phyloP scores from a whole-genome alignment of 2,329 filamentous ascomycete species.

The Calonectria hawksworthii region DNA sequence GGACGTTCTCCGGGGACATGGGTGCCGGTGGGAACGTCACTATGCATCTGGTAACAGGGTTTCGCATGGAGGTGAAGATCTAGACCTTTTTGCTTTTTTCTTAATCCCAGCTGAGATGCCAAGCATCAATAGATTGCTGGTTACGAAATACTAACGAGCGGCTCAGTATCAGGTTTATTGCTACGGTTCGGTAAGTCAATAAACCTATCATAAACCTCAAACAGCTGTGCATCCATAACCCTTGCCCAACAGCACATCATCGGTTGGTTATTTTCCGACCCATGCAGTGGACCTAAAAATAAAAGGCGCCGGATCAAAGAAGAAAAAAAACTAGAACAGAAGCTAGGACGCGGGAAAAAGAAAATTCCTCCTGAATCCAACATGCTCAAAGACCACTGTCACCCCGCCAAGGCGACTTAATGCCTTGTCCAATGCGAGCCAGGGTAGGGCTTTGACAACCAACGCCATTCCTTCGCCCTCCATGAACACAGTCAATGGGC shows the following conservation, averaged over 20 bases:
- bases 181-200: constrained; percentile 6
- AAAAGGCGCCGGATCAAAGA: background rate
- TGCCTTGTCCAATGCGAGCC: background rate
- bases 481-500: background rate
- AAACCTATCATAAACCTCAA: constrained; percentile 17
- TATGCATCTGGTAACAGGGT: background rate
- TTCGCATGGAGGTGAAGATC: background rate
- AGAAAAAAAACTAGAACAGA: background rate
- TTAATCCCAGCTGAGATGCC: background rate
- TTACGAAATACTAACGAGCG: background rate
- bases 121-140: background rate
- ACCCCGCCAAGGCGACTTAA: background rate
- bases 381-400: background rate
- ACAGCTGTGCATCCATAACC: constrained; percentile 20
- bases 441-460: background rate
- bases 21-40: constrained; percentile 15
- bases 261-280: constrained; percentile 29
- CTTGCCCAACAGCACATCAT: constrained; percentile 21
- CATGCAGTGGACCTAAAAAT: constrained; percentile 7
- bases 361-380: background rate
- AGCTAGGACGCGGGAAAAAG: background rate
- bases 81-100: background rate
- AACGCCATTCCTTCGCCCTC: background rate
- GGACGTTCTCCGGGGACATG: background rate
- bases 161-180: constrained; percentile 21